These are phyloP conservation scores for Blastomyces gilchristii DNA, from an alignment of 2,329 filamentous ascomycete species.

Conservation along the genomic window DNA sequence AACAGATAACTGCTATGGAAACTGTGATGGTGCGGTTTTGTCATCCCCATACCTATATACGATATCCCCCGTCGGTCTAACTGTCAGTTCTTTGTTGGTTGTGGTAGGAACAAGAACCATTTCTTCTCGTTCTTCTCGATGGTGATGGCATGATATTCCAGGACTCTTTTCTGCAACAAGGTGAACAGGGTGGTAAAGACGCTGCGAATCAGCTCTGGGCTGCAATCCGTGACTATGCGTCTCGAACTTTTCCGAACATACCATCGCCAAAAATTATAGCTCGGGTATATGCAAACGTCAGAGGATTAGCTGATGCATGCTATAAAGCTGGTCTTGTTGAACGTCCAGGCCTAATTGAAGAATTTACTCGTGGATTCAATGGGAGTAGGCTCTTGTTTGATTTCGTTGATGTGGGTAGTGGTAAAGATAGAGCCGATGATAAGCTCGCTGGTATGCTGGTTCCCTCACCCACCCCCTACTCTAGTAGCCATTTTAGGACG, in stretches of 20 bases:
- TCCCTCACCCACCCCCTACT: slow-evolving; percentile 1
- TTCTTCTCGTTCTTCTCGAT: slow-evolving; percentile 46
- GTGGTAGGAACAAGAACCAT: slow-evolving; percentile 42
- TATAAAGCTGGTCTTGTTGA: slow-evolving; percentile 37
- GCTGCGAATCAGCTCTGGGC: slow-evolving; percentile 43
- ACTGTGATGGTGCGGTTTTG: slow-evolving; percentile 34
- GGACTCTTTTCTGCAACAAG: slow-evolving; percentile 41
- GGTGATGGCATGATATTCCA: slow-evolving; percentile 48
- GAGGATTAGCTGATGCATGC: slow-evolving; percentile 41
- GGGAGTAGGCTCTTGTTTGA: slow-evolving; percentile 42
- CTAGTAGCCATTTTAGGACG: not conserved
- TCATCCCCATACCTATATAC: not conserved
- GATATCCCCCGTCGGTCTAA: not conserved
- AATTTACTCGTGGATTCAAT: slow-evolving; percentile 49
- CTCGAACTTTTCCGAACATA: slow-evolving; percentile 32
- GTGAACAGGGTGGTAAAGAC: slow-evolving; percentile 43
- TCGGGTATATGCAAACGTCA: slow-evolving; percentile 46
- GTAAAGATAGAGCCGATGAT: slow-evolving; percentile 37
- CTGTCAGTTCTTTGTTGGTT: slow-evolving; percentile 11
- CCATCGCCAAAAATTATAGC: slow-evolving; percentile 41
- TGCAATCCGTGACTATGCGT: slow-evolving; percentile 36
- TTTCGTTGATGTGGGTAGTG: slow-evolving; percentile 40
- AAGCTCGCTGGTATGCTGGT: slow-evolving; percentile 37
- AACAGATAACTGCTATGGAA: slow-evolving; percentile 37
- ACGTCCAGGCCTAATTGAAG: slow-evolving; percentile 35